Evolutionary conservation across 805 yeast species (phyloP), one percentile per base, ranked within the genome.

Genomic region (Candida schatavii): DNA sequence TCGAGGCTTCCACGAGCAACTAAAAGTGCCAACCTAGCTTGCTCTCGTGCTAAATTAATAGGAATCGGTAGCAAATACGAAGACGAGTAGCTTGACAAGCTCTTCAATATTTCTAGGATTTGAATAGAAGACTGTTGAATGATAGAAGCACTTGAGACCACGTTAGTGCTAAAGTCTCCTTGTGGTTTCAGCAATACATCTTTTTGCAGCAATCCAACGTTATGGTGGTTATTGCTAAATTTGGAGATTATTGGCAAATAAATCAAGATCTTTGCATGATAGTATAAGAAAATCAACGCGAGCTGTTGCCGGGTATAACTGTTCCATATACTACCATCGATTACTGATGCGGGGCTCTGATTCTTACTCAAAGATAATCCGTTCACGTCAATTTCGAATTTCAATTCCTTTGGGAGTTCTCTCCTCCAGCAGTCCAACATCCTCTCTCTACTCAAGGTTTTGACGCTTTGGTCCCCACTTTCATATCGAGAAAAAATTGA

Each of bases 1-100:
- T 88, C 96, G 42, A 89, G 66, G 0, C 88, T 78, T 13, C 95
- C 89, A 39, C 79, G 78, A 0, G 89, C 88, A 21, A 83, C 84
- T 36, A 84, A 52, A 23, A 85, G 64, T 0, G 85, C 71, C 47
- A 82, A 73, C 37, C 88, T 66, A 2, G 86, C 80, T 51, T 77
- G 79, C 46, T 82, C 79, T 46, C 88, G 61, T 0, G 85, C 68
- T 7, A 78, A 61, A 48, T 82, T 83, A 35, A 82, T 57, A 0
- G 93, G 90, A 10, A 84, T 57, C 0, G 90, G 85, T 7, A 83
- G 55, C 33, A 77, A 67, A 43, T 57, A 66, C 4, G 30, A 26
- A 13, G 70, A 52, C 1, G 74, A 50, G 21, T 63, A 61, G 22
- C 49, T 44, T 4, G 74, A 53, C 15, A 71, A 57, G 30, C 71